Conservation (phyloP, 78 protist species). For the Dictyostelium discoideum region DNA sequence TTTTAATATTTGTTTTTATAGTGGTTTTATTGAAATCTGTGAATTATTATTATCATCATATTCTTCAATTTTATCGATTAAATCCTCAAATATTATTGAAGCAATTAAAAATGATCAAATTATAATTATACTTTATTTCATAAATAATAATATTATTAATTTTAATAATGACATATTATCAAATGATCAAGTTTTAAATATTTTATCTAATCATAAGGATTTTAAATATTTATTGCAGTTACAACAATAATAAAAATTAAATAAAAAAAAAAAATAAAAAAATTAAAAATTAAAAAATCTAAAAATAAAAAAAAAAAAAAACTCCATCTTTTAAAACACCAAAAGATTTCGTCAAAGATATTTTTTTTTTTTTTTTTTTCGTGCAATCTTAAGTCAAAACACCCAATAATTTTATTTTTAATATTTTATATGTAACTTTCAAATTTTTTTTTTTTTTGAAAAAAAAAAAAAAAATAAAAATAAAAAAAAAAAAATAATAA, state of each 20-base stretch:
- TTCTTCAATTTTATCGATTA: background rate
- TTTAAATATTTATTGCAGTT: background rate
- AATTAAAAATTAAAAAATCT: background rate
- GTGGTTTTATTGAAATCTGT: background rate
- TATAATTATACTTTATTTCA: background rate
- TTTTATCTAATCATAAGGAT: background rate
- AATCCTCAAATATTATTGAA: background rate
- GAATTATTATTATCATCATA: background rate
- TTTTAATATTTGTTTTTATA: slow-evolving; percentile 1
- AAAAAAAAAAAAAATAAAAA: too few species aligned
- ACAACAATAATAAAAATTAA: background rate
- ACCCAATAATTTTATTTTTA: too few species aligned
- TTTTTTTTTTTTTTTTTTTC: too few species aligned
- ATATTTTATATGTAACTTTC: too few species aligned
- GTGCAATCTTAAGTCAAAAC: too few species aligned
- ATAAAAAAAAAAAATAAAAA: background rate
- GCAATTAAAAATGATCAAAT: background rate
- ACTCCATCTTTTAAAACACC: too few species aligned
- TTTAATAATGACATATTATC: background rate
- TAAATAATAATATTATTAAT: background rate
- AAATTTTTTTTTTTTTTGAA: too few species aligned
- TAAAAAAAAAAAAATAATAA: too few species aligned
- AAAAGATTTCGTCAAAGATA: too few species aligned
- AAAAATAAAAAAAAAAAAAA: background rate
- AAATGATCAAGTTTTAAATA: background rate